Percentiles rank a stretch among this genome's conserved stretches.
Evolutionary conservation across 768 basidiomycete species (phyloP).

Genomic region (Tephrocybe sp.): DNA sequence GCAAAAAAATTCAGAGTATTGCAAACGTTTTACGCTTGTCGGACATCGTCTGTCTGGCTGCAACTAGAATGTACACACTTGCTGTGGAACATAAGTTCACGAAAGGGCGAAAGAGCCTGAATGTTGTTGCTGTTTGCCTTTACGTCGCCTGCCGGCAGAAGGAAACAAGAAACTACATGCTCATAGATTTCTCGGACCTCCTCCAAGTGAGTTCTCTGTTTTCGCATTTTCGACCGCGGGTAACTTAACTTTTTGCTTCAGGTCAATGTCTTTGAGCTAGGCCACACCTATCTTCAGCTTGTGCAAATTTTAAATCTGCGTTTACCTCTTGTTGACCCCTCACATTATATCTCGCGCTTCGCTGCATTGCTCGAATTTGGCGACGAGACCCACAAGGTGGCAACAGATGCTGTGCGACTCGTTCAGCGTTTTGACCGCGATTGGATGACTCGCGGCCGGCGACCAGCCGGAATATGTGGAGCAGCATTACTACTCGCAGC

Average conservation of each 20-base stretch:
- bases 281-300: conserved; percentile 93
- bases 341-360: conserved; percentile 95
- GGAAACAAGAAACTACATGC: conserved; percentile 92
- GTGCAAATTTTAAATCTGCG: conserved; percentile 84
- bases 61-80: conserved; percentile 87
- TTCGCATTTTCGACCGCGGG: too few species aligned
- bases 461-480: conserved; percentile 97
- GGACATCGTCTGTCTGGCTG: conserved; percentile 77
- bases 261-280: conserved; percentile 98
- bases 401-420: conserved; percentile 90
- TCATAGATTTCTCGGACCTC: conserved; percentile 98
- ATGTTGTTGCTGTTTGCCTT: conserved; percentile 94
- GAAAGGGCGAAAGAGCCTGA: conserved; percentile 87
- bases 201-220: conserved; percentile 59
- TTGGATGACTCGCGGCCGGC: conserved; percentile 95
- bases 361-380: conserved; percentile 94
- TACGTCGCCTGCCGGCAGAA: conserved; percentile 93
- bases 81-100: conserved; percentile 94
- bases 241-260: too few species aligned
- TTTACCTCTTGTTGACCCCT: conserved; percentile 90
- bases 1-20: conserved; percentile 80
- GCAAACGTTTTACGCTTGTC: conserved; percentile 76
- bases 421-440: conserved; percentile 93
- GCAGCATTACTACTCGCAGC: conserved; percentile 94
- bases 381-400: conserved; percentile 89